phyloP scores from a whole-genome alignment of 2,329 filamentous ascomycete genomes.

The Tolypocladium sp. region DNA sequence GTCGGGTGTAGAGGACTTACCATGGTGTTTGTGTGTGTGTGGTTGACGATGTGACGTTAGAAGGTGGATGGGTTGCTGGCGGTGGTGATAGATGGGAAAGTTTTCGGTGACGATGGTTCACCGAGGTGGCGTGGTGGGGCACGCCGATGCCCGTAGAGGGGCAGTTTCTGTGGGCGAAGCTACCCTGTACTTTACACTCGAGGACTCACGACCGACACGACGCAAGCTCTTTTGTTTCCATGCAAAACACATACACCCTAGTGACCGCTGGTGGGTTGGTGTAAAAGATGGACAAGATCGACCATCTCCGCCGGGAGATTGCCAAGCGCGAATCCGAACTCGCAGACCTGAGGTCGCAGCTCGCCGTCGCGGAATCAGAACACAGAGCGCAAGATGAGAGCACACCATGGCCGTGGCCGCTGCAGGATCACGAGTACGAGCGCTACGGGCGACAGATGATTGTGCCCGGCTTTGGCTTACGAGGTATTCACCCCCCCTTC shows the following conservation, averaged over 20 bases:
- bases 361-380: constrained; percentile 29
- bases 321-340: constrained; percentile 38
- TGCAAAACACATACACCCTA: background rate
- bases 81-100: background rate
- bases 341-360: constrained; percentile 31
- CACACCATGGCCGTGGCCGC: constrained; percentile 51
- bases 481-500: constrained; percentile 38
- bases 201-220: background rate
- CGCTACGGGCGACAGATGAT: constrained; percentile 90
- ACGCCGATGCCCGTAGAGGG: background rate
- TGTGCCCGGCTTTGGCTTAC: constrained; percentile 68
- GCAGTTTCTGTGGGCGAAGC: background rate
- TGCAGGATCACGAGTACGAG: constrained; percentile 65
- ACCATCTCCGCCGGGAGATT: constrained; percentile 38
- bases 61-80: background rate
- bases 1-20: background rate
- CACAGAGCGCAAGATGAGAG: constrained; percentile 2
- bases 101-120: constrained; percentile 7
- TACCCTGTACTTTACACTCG: background rate
- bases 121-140: constrained; percentile 1
- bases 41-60: background rate
- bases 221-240: background rate
- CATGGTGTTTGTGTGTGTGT: background rate
- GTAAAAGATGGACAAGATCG: constrained; percentile 26
- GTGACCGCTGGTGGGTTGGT: too few species aligned